These are phyloP conservation scores for Talaromyces pinophilus DNA, from an alignment of 2,329 filamentous ascomycete species.

Conservation along the genomic window DNA sequence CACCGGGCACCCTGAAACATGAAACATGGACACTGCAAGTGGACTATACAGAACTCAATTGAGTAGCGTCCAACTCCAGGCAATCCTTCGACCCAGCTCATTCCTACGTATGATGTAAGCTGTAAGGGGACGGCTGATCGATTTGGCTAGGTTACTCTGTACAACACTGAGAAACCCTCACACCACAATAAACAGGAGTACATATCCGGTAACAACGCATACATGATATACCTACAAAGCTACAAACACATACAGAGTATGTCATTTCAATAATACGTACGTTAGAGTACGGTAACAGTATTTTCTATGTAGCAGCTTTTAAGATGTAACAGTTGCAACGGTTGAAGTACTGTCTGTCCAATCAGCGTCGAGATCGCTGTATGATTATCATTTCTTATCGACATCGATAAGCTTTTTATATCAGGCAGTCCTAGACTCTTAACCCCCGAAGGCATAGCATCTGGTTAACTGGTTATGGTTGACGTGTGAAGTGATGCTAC, in stretches of 20 bases:
- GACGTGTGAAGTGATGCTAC: background rate
- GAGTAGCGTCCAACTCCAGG: background rate
- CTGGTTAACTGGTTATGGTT: background rate
- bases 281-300: background rate
- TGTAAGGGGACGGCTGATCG: background rate
- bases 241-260: background rate
- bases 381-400: slow-evolving; percentile 8
- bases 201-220: background rate
- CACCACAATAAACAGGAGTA: background rate
- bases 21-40: background rate
- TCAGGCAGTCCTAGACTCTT: no score
- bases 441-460: background rate
- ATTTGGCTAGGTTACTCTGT: background rate
- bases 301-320: background rate
- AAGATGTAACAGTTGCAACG: slow-evolving; percentile 24
- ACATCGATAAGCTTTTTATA: background rate
- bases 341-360: background rate
- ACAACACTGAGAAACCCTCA: background rate
- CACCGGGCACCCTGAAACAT: background rate
- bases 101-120: background rate
- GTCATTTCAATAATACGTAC: background rate
- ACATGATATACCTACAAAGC: background rate
- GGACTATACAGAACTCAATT: background rate
- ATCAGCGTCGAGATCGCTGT: background rate
- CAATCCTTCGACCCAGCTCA: background rate